Percentiles rank a stretch among this genome's conserved stretches.
These are phyloP conservation scores for Uronychia setigera DNA, from an alignment of 73 alveolate species.

Conservation along the genomic window DNA sequence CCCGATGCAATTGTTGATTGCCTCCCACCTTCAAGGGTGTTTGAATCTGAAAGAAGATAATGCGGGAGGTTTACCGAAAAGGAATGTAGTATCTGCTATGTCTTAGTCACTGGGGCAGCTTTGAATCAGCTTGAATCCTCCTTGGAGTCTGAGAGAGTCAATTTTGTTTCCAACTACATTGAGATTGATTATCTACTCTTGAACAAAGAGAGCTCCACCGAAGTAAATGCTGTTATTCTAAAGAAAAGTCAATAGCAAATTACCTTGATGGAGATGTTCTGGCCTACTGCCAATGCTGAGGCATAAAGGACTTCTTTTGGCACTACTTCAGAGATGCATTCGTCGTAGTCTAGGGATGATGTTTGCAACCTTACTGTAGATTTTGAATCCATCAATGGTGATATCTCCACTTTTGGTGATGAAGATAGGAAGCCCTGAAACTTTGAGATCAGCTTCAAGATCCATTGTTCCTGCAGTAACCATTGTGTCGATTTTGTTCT, in stretches of 20 bases:
- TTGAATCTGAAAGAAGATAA: too few relatives aligned
- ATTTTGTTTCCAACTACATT: background rate
- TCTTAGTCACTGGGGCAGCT: background rate
- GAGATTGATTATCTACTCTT: background rate
- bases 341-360: background rate
- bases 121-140: background rate
- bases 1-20: background rate
- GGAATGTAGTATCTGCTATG: background rate
- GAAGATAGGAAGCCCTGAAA: too few relatives aligned
- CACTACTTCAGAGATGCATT: background rate
- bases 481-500: background rate
- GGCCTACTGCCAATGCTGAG: background rate
- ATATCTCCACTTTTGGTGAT: background rate
- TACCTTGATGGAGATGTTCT: background rate
- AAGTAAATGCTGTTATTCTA: background rate
- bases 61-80: too few relatives aligned
- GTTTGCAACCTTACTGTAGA: background rate
- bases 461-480: background rate
- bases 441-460: too few relatives aligned
- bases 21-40: background rate
- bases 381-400: background rate
- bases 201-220: background rate
- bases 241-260: background rate
- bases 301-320: background rate
- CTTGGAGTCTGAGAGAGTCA: background rate